Evolutionary conservation across 2,329 filamentous ascomycete genomes (phyloP).

Genomic region (Paraconiothyrium sp.): DNA sequence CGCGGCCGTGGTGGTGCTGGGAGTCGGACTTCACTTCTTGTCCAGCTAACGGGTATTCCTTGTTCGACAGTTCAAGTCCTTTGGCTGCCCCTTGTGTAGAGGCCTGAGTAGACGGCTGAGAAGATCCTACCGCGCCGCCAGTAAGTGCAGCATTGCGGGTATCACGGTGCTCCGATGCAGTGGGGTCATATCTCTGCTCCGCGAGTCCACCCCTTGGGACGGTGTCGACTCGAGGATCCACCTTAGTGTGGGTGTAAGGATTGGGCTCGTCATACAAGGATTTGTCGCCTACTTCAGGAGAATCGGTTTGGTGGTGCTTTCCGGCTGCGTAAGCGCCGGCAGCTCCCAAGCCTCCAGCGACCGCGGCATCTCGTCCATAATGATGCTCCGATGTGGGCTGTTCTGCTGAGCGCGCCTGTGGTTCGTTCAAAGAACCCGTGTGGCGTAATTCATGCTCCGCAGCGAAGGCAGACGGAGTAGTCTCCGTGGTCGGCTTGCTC

Average conservation of each 20-base stretch:
- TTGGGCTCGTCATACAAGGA: conserved; percentile 29
- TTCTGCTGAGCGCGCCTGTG: conserved; percentile 25
- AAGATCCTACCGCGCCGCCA: conserved; percentile 17
- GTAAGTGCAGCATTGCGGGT: conserved; percentile 20
- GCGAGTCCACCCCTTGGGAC: conserved; percentile 24
- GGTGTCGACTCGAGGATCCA: conserved; percentile 41
- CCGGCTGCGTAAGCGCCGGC: conserved; percentile 34
- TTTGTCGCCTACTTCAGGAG: conserved; percentile 16
- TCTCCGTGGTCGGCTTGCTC: conserved; percentile 13
- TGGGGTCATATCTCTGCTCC: conserved; percentile 34
- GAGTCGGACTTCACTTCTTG: conserved; percentile 20
- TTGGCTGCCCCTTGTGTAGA: background rate
- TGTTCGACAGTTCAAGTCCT: background rate
- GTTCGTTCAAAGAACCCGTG: conserved; percentile 34
- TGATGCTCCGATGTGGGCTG: conserved; percentile 30
- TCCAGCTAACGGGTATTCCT: conserved; percentile 11
- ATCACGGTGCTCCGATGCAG: conserved; percentile 19
- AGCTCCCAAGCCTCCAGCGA: conserved; percentile 36
- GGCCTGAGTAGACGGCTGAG: conserved; percentile 16
- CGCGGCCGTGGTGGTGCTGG: conserved; percentile 37
- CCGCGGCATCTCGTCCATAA: conserved; percentile 36
- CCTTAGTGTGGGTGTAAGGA: conserved; percentile 36
- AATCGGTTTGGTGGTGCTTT: conserved; percentile 22
- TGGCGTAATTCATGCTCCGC: conserved; percentile 35
- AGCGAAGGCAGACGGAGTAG: conserved; percentile 11